Percentiles rank a stretch among this genome's conserved stretches.
Conservation (phyloP, 768 basidiomycete species). For the Coprinopsis sp. region DNA sequence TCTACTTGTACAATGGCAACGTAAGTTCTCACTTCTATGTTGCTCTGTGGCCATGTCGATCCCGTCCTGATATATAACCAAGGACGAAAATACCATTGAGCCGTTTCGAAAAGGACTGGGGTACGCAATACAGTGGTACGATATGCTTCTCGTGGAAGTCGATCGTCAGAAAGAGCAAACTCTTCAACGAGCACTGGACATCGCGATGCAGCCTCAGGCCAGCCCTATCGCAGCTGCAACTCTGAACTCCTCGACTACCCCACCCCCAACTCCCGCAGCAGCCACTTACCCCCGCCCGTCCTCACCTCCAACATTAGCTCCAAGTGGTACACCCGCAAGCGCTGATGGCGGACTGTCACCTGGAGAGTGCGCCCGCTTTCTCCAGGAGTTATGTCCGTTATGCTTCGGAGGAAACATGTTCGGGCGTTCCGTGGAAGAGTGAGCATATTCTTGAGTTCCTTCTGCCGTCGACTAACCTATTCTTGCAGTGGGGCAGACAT, state of each 20-base stretch:
- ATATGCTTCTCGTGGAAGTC: slow-evolving; percentile 5
- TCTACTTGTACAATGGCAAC: slow-evolving; percentile 9
- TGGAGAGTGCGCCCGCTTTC: background rate
- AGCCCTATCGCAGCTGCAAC: background rate
- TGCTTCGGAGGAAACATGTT: slow-evolving; percentile 12
- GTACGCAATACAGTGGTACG: slow-evolving; percentile 11
- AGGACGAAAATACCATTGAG: slow-evolving; percentile 22
- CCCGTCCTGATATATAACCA: too few relatives aligned
- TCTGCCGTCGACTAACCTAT: slow-evolving; percentile 1
- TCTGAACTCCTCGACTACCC: background rate
- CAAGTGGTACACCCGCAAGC: background rate
- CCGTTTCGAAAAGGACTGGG: slow-evolving; percentile 22
- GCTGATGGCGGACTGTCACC: background rate
- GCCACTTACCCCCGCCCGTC: background rate
- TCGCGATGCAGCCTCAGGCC: too few relatives aligned
- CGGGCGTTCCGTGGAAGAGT: slow-evolving; percentile 19
- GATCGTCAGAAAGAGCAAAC: slow-evolving; percentile 8
- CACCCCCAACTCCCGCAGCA: background rate
- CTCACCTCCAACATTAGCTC: background rate
- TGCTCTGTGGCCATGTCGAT: background rate
- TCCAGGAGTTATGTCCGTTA: background rate
- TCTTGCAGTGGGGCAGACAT: slow-evolving; percentile 29
- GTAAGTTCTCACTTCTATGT: slow-evolving; percentile 10
- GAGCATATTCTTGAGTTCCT: slow-evolving; percentile 5
- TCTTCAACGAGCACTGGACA: background rate